Evolutionary conservation across 208 protist species (phyloP).

Genomic region (Giardia muris): DNA sequence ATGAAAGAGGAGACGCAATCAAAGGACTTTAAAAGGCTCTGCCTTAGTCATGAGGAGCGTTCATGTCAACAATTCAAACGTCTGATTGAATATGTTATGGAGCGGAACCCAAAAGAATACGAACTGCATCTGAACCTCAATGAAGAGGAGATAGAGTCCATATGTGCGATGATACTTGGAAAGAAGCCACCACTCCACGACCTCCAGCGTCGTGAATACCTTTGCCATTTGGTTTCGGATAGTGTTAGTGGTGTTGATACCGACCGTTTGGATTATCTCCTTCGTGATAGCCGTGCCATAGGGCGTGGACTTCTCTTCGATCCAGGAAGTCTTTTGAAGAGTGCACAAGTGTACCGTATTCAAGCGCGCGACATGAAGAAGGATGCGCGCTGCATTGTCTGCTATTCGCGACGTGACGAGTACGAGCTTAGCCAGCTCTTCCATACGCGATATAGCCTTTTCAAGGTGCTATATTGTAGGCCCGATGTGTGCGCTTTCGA

Average conservation of each 20-base stretch:
- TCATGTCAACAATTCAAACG: neutral
- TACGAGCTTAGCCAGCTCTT: neutral
- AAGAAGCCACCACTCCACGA: neutral
- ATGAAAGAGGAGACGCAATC: too few relatives aligned
- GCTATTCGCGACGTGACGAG: neutral
- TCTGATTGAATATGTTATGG: neutral
- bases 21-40: neutral
- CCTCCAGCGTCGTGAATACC: neutral
- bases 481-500: neutral
- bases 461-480: neutral
- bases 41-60: neutral
- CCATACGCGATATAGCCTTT: neutral
- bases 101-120: neutral
- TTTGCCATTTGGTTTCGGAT: slow-evolving; percentile 35
- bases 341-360: neutral
- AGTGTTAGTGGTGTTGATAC: slow-evolving; percentile 35
- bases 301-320: neutral
- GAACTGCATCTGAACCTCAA: neutral
- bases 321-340: neutral
- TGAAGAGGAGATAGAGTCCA: neutral
- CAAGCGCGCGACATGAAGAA: neutral
- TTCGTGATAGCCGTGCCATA: neutral
- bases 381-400: neutral
- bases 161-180: neutral
- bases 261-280: slow-evolving; percentile 40